phyloP scores from a whole-genome alignment of 2,329 filamentous ascomycete genomes.

The Ophiocordyceps camponoti-leonardi region DNA sequence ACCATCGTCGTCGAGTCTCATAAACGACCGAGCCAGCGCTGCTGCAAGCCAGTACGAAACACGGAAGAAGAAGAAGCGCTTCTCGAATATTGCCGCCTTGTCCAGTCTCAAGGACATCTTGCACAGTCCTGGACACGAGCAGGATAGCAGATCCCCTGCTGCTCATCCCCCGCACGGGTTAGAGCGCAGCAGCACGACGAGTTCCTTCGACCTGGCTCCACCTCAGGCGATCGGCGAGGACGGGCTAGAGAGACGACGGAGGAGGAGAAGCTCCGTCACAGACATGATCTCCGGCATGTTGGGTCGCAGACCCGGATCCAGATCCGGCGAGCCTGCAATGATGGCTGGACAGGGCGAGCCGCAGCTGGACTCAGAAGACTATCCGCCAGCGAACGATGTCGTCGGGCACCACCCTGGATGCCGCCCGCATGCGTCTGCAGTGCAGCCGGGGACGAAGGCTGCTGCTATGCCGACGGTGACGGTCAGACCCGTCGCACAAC shows the following conservation, averaged over 20 bases:
- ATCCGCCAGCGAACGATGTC: not conserved
- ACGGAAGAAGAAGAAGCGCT: constrained; percentile 26
- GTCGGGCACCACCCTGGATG: not conserved
- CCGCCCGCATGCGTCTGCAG: not conserved
- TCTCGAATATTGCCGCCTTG: constrained; percentile 20
- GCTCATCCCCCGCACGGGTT: constrained; percentile 4
- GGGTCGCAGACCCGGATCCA: constrained; percentile 8
- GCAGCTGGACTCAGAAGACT: not conserved
- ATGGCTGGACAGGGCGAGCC: not conserved
- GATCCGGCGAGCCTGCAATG: constrained; percentile 5
- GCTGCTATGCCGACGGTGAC: constrained; percentile 1
- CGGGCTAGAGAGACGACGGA: constrained; percentile 6
- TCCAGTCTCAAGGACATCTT: constrained; percentile 15
- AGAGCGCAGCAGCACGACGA: constrained; percentile 9
- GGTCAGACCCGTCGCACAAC: constrained; percentile 1
- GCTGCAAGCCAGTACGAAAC: constrained; percentile 1
- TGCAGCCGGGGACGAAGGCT: not conserved
- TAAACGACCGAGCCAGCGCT: constrained; percentile 2
- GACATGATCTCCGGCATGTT: constrained; percentile 13
- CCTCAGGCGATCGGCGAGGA: constrained; percentile 3
- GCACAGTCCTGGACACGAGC: constrained; percentile 6
- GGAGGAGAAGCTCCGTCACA: constrained; percentile 13
- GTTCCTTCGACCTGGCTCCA: constrained; percentile 5
- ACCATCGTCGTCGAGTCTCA: constrained; percentile 1
- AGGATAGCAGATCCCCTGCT: not conserved